phyloP scores from a whole-genome alignment of 2,329 filamentous ascomycete species.

The Botrytis sinoallii region DNA sequence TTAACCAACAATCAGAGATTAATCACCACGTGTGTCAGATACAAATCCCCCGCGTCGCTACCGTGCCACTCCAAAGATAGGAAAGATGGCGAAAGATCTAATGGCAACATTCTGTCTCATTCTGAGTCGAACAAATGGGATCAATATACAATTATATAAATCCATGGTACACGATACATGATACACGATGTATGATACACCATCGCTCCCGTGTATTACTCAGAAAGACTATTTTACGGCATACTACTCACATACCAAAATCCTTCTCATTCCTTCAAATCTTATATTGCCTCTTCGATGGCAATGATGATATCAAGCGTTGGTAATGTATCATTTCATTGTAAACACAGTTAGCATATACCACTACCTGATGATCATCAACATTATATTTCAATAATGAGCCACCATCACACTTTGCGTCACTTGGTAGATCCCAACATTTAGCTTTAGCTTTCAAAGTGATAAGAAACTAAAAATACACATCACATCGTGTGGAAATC shows the following conservation, averaged over 20 bases:
- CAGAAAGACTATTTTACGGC: not conserved
- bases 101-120: not conserved
- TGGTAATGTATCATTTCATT: not conserved
- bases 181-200: not conserved
- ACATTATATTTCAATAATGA: not conserved
- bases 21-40: conserved; percentile 2
- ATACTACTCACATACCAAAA: not conserved
- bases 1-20: not conserved
- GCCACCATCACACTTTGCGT: not conserved
- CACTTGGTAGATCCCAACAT: not conserved
- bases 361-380: not conserved
- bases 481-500: not conserved
- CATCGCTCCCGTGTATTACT: conserved; percentile 6
- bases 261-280: conserved; percentile 17
- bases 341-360: not conserved
- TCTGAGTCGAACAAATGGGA: conserved; percentile 1
- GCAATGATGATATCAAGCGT: not conserved
- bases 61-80: not conserved
- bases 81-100: not conserved
- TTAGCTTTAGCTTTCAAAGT: not conserved
- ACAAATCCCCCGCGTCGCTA: not conserved
- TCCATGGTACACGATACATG: not conserved
- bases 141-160: not conserved
- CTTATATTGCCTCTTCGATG: not conserved
- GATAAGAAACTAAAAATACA: not conserved